Percentiles rank a stretch among this genome's conserved stretches.
These are phyloP conservation scores for Fusarium hostae DNA, from an alignment of 2,329 filamentous ascomycete species.

Conservation along the genomic window DNA sequence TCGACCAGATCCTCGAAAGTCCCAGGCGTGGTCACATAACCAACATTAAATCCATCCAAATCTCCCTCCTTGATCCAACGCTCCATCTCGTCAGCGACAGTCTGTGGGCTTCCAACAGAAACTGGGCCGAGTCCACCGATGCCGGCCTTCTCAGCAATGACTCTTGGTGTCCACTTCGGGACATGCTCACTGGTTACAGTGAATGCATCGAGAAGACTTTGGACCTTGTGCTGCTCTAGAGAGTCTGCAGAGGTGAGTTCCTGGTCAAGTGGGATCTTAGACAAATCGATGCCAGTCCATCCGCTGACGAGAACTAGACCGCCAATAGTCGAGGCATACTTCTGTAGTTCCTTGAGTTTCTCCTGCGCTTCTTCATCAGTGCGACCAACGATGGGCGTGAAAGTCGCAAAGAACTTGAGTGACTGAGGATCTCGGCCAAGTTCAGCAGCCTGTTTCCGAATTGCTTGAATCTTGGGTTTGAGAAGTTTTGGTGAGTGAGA, in stretches of 20 bases:
- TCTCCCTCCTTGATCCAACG: conserved; percentile 56
- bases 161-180: conserved; percentile 57
- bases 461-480: conserved; percentile 61
- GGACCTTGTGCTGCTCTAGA: conserved; percentile 62
- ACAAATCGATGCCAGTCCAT: conserved; percentile 70
- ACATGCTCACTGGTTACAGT: conserved; percentile 59
- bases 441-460: conserved; percentile 61
- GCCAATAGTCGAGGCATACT: conserved; percentile 64
- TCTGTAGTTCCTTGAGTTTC: conserved; percentile 62
- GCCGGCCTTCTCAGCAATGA: conserved; percentile 54
- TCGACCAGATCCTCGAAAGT: conserved; percentile 49
- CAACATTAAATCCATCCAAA: conserved; percentile 56
- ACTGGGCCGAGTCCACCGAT: conserved; percentile 55
- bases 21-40: conserved; percentile 57
- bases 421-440: conserved; percentile 65
- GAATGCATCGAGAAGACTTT: conserved; percentile 60
- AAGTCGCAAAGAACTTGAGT: conserved; percentile 66
- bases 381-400: conserved; percentile 60
- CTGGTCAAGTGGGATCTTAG: conserved; percentile 66
- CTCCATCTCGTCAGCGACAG: conserved; percentile 58
- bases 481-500: conserved; percentile 62
- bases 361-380: conserved; percentile 64
- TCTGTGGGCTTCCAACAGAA: conserved; percentile 52
- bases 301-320: conserved; percentile 66
- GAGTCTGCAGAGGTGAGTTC: conserved; percentile 66